phyloP scores from a whole-genome alignment of 768 basidiomycete species.

The Hygrophorus pudorinus region DNA sequence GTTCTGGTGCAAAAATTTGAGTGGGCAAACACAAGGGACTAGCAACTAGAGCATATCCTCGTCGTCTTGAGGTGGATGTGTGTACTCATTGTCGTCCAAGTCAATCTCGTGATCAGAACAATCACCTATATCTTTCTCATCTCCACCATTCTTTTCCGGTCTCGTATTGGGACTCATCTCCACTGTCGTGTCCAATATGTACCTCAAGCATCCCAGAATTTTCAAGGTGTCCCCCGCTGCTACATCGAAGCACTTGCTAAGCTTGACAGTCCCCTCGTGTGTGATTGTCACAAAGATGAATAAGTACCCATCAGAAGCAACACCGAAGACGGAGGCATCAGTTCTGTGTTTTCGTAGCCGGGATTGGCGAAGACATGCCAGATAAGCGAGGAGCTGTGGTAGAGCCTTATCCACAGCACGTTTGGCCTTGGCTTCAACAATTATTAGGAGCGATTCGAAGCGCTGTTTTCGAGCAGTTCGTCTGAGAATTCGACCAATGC shows the following conservation, averaged over 20 bases:
- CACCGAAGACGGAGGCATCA: conserved; percentile 11
- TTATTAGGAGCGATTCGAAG: conserved; percentile 2
- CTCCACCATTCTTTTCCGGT: too few relatives aligned
- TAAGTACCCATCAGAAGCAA: conserved; percentile 9
- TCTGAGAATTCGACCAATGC: background rate
- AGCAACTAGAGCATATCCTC: too few relatives aligned
- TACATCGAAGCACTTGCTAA: conserved; percentile 10
- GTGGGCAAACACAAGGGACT: too few relatives aligned
- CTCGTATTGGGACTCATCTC: too few relatives aligned
- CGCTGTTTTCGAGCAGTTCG: background rate
- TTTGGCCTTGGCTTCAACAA: background rate
- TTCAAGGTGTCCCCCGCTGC: conserved; percentile 5
- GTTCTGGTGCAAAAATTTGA: too few relatives aligned
- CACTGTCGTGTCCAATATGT: too few relatives aligned
- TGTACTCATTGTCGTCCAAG: too few relatives aligned
- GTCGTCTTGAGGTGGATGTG: too few relatives aligned
- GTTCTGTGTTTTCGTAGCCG: conserved; percentile 7
- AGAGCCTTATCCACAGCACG: background rate
- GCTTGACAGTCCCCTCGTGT: conserved; percentile 9
- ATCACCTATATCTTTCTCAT: too few relatives aligned
- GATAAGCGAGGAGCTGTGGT: conserved; percentile 7
- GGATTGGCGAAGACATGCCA: conserved; percentile 12
- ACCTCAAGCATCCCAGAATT: too few relatives aligned
- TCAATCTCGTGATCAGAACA: too few relatives aligned
- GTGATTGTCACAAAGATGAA: conserved; percentile 12